Evolutionary conservation across 768 basidiomycete genomes (phyloP).

Genomic region (Termitomyces sp.): DNA sequence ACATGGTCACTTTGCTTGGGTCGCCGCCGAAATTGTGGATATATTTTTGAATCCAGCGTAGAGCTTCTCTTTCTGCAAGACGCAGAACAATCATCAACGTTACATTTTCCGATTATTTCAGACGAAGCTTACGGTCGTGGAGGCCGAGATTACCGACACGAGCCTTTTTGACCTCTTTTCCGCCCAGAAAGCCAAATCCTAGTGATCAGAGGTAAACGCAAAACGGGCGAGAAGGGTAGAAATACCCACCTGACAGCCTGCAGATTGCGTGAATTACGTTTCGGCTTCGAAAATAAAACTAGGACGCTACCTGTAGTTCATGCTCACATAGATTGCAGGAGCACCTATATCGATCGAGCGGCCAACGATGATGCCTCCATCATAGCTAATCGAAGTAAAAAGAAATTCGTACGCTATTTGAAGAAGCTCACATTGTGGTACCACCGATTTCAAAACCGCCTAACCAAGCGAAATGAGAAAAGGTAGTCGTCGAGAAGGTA

Average conservation of each 20-base stretch:
- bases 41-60: constrained; percentile 67
- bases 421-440: neutral
- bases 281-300: neutral
- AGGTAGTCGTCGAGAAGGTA: neutral
- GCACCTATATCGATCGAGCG: constrained; percentile 38
- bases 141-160: constrained; percentile 64
- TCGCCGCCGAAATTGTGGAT: constrained; percentile 66
- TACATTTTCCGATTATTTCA: neutral
- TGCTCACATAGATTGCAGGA: constrained; percentile 50
- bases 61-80: constrained; percentile 47
- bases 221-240: neutral
- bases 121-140: constrained; percentile 47
- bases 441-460: constrained; percentile 8
- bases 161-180: constrained; percentile 48
- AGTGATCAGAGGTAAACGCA: neutral
- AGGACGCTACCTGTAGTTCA: constrained; percentile 41
- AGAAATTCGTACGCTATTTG: neutral
- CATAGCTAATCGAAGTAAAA: constrained; percentile 27
- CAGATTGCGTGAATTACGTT: neutral
- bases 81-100: neutral
- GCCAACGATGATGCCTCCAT: constrained; percentile 39
- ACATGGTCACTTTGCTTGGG: constrained; percentile 57
- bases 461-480: neutral
- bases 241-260: neutral
- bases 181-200: constrained; percentile 50